These are phyloP conservation scores for Teratosphaeriaceae sp. DNA, from an alignment of 2,329 filamentous ascomycete species.

Conservation along the genomic window DNA sequence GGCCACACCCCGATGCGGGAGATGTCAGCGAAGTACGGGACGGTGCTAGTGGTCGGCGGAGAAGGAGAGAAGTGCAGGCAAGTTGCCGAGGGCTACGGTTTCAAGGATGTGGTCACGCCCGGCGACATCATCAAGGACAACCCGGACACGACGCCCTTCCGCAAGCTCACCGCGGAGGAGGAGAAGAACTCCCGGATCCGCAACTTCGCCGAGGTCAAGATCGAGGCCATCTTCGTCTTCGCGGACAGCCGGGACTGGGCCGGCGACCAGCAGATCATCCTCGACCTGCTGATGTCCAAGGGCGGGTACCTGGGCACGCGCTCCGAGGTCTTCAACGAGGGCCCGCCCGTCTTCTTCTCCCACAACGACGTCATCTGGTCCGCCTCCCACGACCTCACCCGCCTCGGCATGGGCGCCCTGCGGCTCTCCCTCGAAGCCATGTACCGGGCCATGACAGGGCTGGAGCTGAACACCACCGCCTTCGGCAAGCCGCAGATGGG, in stretches of 20 bases:
- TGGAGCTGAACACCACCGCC: slow-evolving; percentile 50
- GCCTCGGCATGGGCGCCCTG: slow-evolving; percentile 89
- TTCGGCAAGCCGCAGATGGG: slow-evolving; percentile 75
- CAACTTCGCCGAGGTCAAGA: slow-evolving; percentile 52
- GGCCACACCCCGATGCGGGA: slow-evolving; percentile 85
- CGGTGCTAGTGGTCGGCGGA: slow-evolving; percentile 43
- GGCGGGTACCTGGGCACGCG: slow-evolving; percentile 76
- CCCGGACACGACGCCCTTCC: slow-evolving; percentile 78
- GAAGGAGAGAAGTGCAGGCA: slow-evolving; percentile 53
- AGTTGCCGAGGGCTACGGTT: slow-evolving; percentile 57
- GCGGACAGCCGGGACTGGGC: slow-evolving; percentile 97
- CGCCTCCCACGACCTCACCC: slow-evolving; percentile 73
- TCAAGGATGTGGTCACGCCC: slow-evolving; percentile 67
- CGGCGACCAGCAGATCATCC: slow-evolving; percentile 75
- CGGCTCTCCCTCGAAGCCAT: slow-evolving; percentile 72
- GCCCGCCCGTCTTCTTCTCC: slow-evolving; percentile 78
- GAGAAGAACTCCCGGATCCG: slow-evolving; percentile 52
- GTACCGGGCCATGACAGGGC: slow-evolving; percentile 64
- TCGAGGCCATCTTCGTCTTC: slow-evolving; percentile 89
- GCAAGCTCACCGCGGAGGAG: slow-evolving; percentile 55
- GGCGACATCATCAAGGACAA: slow-evolving; percentile 73
- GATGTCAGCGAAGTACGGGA: slow-evolving; percentile 52
- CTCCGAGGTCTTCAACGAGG: slow-evolving; percentile 67
- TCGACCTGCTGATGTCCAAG: slow-evolving; percentile 74
- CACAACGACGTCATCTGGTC: slow-evolving; percentile 91